These are phyloP conservation scores for Cutaneotrichosporon daszewskae DNA, from an alignment of 1,284 basidiomycete genomes.

Conservation along the genomic window DNA sequence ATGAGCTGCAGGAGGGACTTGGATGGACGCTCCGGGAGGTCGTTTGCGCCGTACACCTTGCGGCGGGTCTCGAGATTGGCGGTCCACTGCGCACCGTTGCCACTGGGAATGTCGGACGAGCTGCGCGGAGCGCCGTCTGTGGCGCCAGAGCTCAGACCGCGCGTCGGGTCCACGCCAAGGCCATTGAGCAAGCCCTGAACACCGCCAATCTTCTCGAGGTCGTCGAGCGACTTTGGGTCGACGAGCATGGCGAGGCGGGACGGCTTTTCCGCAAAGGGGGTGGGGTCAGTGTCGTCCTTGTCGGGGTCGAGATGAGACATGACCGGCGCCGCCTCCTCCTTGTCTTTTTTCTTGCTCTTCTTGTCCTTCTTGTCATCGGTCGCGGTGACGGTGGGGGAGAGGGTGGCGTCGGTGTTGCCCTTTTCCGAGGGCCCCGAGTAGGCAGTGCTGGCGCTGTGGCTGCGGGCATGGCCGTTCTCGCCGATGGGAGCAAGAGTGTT, in stretches of 20 bases:
- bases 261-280: slow-evolving; percentile 67
- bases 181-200: slow-evolving; percentile 61
- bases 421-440: too few species aligned
- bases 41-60: slow-evolving; percentile 75
- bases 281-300: slow-evolving; percentile 61
- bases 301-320: slow-evolving; percentile 44
- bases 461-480: too few species aligned
- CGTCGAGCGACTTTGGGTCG: slow-evolving; percentile 65
- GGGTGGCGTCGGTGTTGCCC: neutral
- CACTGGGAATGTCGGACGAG: slow-evolving; percentile 23
- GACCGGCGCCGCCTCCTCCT: slow-evolving; percentile 31
- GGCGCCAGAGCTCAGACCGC: slow-evolving; percentile 50
- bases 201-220: slow-evolving; percentile 70
- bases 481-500: slow-evolving; percentile 59
- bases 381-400: slow-evolving; percentile 5
- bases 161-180: slow-evolving; percentile 63
- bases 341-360: slow-evolving; percentile 20
- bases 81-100: slow-evolving; percentile 50
- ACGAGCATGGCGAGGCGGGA: slow-evolving; percentile 75
- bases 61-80: slow-evolving; percentile 62
- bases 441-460: too few species aligned
- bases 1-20: slow-evolving; percentile 80
- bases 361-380: slow-evolving; percentile 1
- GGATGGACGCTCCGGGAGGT: slow-evolving; percentile 67
- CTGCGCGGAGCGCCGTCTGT: slow-evolving; percentile 21